Percentiles rank a stretch among this genome's conserved stretches.
phyloP scores from a whole-genome alignment of 2,329 filamentous ascomycete species.

The Uncinocarpus reesii region DNA sequence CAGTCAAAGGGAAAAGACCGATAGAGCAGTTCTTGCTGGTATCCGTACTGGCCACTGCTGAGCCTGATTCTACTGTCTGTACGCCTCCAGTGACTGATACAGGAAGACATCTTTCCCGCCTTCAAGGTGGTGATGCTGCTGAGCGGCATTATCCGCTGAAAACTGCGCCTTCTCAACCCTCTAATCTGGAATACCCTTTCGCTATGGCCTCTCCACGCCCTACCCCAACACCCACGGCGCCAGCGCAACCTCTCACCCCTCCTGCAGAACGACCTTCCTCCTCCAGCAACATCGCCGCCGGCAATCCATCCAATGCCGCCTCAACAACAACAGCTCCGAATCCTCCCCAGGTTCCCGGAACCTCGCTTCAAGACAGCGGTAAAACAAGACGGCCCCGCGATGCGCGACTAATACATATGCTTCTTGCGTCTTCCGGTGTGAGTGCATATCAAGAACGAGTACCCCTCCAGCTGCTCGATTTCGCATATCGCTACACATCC shows the following conservation, averaged over 20 bases:
- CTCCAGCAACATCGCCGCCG: slow-evolving; percentile 18
- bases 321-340: slow-evolving; percentile 17
- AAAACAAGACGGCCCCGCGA: slow-evolving; percentile 41
- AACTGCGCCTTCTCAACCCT: background rate
- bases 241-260: slow-evolving; percentile 35
- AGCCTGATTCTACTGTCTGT: background rate
- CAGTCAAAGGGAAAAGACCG: too few species aligned
- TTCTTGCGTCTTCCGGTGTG: slow-evolving; percentile 41
- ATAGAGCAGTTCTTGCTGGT: too few species aligned
- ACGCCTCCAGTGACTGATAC: background rate
- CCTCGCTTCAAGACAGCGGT: slow-evolving; percentile 38
- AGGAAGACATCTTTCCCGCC: background rate
- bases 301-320: slow-evolving; percentile 16
- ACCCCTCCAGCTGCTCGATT: slow-evolving; percentile 43
- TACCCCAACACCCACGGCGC: slow-evolving; percentile 18
- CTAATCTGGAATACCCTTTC: background rate
- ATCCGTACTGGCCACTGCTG: too few species aligned
- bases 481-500: slow-evolving; percentile 46
- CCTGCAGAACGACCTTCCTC: slow-evolving; percentile 32
- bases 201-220: slow-evolving; percentile 15
- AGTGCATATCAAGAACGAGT: slow-evolving; percentile 45
- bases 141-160: slow-evolving; percentile 2
- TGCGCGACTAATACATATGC: slow-evolving; percentile 42
- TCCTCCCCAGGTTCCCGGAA: slow-evolving; percentile 33
- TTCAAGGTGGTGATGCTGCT: background rate